Percentiles rank a stretch among this genome's conserved stretches.
These are phyloP conservation scores for Microcyclospora pomicola DNA, from an alignment of 2,329 filamentous ascomycete species.

Conservation along the genomic window DNA sequence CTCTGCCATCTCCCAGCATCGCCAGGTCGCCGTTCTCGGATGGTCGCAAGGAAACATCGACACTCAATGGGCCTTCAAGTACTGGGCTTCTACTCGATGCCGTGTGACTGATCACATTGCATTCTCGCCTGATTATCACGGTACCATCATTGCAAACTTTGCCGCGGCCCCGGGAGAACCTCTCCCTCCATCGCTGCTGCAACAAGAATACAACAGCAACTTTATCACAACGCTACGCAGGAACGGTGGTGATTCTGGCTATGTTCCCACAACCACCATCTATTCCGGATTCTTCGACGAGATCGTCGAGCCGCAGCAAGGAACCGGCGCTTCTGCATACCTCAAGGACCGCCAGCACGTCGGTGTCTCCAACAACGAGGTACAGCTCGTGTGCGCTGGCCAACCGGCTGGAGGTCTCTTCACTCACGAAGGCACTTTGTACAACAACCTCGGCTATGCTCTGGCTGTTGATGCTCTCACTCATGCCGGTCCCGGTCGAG, in stretches of 20 bases:
- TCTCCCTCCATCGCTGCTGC: conserved; percentile 28
- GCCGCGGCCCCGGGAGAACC: conserved; percentile 15
- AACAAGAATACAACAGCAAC: conserved; percentile 34
- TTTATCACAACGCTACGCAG: conserved; percentile 31
- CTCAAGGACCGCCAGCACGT: conserved; percentile 30
- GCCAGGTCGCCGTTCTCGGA: conserved; percentile 32
- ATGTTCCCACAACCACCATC: conserved; percentile 42
- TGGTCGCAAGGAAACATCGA: conserved; percentile 45
- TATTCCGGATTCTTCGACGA: conserved; percentile 38
- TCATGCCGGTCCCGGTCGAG: conserved; percentile 32
- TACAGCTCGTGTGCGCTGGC: conserved; percentile 31
- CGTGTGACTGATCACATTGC: conserved; percentile 38
- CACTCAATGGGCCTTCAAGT: conserved; percentile 45
- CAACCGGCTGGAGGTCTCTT: conserved; percentile 33
- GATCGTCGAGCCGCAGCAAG: conserved; percentile 38
- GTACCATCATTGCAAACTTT: conserved; percentile 29
- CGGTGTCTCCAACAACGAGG: conserved; percentile 36
- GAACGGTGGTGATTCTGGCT: conserved; percentile 37
- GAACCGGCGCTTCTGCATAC: conserved; percentile 33
- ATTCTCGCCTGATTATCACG: conserved; percentile 40
- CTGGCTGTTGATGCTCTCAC: conserved; percentile 36
- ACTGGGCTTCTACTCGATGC: conserved; percentile 38
- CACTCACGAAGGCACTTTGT: conserved; percentile 38
- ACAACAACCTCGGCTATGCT: conserved; percentile 33
- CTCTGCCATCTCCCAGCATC: conserved; percentile 24